phyloP scores from a whole-genome alignment of 768 basidiomycete species.

The Suillus subluteus region DNA sequence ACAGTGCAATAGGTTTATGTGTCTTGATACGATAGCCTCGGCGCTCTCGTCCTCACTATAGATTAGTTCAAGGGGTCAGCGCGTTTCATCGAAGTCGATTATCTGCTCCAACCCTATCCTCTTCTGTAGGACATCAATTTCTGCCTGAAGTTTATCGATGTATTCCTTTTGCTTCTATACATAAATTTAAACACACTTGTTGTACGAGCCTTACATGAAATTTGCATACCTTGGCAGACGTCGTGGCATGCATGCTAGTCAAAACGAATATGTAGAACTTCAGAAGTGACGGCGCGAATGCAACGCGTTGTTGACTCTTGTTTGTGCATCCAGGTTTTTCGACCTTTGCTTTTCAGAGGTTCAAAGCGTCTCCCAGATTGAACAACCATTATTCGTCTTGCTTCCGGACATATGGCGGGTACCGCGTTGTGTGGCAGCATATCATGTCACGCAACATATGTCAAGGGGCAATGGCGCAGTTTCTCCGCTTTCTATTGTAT shows the following conservation, averaged over 20 bases:
- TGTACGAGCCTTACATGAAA: not conserved
- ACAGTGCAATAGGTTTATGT: conserved; percentile 62
- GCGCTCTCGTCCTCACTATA: conserved; percentile 43
- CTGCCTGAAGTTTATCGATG: conserved; percentile 49
- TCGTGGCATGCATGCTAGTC: conserved; percentile 28
- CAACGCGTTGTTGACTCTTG: no score
- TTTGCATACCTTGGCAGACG: conserved; percentile 30
- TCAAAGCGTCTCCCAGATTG: not conserved
- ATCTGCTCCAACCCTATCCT: conserved; percentile 45
- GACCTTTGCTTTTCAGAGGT: no score
- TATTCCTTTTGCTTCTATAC: conserved; percentile 54
- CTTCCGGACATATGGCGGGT: conserved; percentile 44
- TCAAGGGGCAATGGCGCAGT: not conserved
- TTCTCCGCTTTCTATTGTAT: not conserved
- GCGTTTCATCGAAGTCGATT: not conserved
- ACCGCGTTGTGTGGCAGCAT: conserved; percentile 1
- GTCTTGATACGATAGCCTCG: conserved; percentile 48
- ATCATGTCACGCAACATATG: not conserved
- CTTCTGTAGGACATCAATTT: conserved; percentile 52
- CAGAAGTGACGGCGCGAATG: not conserved
- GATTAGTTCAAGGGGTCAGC: not conserved
- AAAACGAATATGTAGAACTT: not conserved
- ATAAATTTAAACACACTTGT: not conserved
- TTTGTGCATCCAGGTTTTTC: no score
- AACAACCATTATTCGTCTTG: not conserved